Evolutionary conservation across 2,329 filamentous ascomycete genomes (phyloP).

Genomic region (Diplodia intermedia): DNA sequence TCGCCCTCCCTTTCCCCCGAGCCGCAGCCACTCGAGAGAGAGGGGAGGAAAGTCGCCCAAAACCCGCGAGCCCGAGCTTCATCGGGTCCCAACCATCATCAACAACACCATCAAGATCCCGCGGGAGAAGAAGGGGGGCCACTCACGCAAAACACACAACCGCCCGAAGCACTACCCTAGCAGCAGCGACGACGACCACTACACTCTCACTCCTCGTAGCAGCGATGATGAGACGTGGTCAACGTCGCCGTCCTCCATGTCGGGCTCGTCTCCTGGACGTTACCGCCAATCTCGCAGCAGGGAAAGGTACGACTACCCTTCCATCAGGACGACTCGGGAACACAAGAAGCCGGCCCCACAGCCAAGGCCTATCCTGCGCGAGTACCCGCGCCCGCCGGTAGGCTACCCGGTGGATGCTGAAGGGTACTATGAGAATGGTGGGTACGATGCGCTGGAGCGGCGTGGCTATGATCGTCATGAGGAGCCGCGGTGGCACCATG

Average conservation of each 20-base stretch:
- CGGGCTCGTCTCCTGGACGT: neutral
- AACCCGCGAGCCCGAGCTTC: neutral
- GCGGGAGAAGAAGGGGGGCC: neutral
- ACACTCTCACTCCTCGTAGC: neutral
- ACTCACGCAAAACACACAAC: neutral
- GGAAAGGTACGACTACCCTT: neutral
- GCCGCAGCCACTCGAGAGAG: neutral
- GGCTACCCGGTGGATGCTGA: neutral
- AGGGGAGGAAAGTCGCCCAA: neutral
- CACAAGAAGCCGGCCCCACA: conserved; percentile 14
- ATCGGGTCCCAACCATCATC: conserved; percentile 5
- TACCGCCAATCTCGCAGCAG: neutral
- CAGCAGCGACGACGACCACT: conserved; percentile 10
- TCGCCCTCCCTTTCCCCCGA: neutral
- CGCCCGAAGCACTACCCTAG: neutral
- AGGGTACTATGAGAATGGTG: conserved; percentile 18
- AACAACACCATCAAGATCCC: conserved; percentile 5
- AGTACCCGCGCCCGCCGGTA: neutral
- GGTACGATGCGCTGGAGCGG: conserved; percentile 8
- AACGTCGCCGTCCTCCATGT: conserved; percentile 6
- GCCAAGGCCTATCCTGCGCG: neutral
- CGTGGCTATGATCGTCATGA: neutral
- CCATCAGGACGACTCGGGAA: neutral
- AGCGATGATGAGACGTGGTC: conserved; percentile 5
- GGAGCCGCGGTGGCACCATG: neutral